Evolutionary conservation across 2,329 filamentous ascomycete genomes (phyloP).

Genomic region (Colletotrichum neosansevieriae): DNA sequence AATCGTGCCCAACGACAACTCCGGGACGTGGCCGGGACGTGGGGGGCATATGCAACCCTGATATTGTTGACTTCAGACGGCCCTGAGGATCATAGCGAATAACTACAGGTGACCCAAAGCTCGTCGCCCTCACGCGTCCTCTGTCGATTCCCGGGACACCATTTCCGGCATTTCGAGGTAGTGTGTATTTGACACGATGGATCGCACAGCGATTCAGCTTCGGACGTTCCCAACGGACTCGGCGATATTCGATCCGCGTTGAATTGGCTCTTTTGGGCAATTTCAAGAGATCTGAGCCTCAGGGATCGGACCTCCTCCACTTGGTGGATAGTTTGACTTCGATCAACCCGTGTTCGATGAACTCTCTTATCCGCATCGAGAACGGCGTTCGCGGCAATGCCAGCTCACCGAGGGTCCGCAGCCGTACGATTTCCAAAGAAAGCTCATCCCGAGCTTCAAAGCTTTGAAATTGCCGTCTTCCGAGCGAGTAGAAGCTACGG

Average conservation of each 20-base stretch:
- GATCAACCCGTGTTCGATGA: slow-evolving; percentile 7
- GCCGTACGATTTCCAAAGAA: background rate
- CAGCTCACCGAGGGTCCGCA: background rate
- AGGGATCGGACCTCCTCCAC: slow-evolving; percentile 3
- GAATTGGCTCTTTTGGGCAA: slow-evolving; percentile 1
- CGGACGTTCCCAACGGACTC: slow-evolving; percentile 35
- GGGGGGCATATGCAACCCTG: no score
- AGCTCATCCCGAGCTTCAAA: slow-evolving; percentile 4
- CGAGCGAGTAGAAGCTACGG: no score
- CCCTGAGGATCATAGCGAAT: background rate
- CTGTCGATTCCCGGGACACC: background rate
- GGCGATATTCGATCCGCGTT: background rate
- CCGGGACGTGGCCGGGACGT: no score
- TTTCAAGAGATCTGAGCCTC: slow-evolving; percentile 9
- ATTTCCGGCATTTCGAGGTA: background rate
- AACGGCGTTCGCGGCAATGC: background rate
- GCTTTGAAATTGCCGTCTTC: background rate
- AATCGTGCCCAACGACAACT: no score
- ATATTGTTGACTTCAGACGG: no score
- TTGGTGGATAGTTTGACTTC: background rate
- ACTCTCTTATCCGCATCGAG: background rate
- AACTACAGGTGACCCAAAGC: background rate
- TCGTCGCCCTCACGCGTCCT: background rate
- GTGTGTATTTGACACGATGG: slow-evolving; percentile 34
- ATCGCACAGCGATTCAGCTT: background rate